phyloP scores from a whole-genome alignment of 441 rosid genomes.

The Raphanus hybrid region DNA sequence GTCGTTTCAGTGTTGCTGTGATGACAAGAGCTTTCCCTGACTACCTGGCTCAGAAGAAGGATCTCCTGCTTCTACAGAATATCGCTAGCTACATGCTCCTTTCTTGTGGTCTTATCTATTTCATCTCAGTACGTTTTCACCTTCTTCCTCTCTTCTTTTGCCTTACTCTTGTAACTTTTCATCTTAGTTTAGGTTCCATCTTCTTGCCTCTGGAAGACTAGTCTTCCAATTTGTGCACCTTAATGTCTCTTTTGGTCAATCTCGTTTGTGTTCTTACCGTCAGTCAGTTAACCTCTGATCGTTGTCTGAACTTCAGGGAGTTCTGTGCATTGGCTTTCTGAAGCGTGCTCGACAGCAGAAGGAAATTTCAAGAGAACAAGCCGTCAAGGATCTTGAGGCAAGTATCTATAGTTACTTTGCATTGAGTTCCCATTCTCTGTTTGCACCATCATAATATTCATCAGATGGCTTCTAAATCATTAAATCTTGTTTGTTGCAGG shows the following conservation, averaged over 20 bases:
- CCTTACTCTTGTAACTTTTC: slow-evolving; percentile 3
- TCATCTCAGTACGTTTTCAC: slow-evolving; percentile 60
- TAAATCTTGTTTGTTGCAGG: slow-evolving; percentile 48
- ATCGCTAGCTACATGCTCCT: slow-evolving; percentile 92
- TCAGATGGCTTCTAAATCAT: slow-evolving; percentile 4
- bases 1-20: slow-evolving; percentile 79
- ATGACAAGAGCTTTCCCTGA: slow-evolving; percentile 96
- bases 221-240: neutral
- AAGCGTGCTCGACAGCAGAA: slow-evolving; percentile 75
- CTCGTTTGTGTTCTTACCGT: neutral
- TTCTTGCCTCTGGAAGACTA: neutral
- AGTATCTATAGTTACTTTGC: slow-evolving; percentile 30
- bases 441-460: slow-evolving; percentile 6
- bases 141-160: neutral
- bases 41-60: slow-evolving; percentile 47
- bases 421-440: neutral
- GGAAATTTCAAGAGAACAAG: slow-evolving; percentile 78
- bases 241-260: too few relatives aligned
- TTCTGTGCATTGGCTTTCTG: slow-evolving; percentile 80
- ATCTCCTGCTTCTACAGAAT: slow-evolving; percentile 71
- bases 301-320: slow-evolving; percentile 51
- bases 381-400: slow-evolving; percentile 83
- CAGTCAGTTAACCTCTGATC: neutral
- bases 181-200: slow-evolving; percentile 7
- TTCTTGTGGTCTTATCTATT: slow-evolving; percentile 77